phyloP scores from a whole-genome alignment of 176 grass and related monocot species.

The Aechmea fasciata region DNA sequence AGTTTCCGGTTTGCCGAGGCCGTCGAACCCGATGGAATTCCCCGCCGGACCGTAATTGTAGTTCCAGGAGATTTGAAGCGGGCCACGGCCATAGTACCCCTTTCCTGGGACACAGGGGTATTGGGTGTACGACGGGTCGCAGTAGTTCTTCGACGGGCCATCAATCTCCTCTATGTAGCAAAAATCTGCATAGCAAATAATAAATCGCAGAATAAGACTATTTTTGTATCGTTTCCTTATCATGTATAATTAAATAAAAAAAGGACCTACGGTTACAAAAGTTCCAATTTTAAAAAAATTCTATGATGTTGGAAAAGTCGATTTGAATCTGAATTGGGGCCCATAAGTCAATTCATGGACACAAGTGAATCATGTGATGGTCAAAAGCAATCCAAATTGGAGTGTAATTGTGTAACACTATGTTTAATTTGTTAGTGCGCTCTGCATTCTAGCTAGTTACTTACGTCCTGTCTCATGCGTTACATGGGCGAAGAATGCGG shows the following conservation, averaged over 20 bases:
- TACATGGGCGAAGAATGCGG: conserved; percentile 68
- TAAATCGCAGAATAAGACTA: not conserved
- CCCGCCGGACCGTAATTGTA: conserved; percentile 84
- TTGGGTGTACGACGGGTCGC: conserved; percentile 30
- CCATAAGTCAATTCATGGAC: no score
- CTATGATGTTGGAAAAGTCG: no score
- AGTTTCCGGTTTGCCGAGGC: conserved; percentile 52
- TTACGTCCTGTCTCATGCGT: conserved; percentile 83
- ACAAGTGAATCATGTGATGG: not conserved
- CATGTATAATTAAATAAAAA: no score
- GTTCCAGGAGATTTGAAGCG: conserved; percentile 87
- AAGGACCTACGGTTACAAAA: no score
- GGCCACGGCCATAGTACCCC: conserved; percentile 69
- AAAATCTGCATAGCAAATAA: conserved; percentile 40
- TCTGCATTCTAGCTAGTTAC: not conserved
- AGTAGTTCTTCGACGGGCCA: conserved; percentile 72
- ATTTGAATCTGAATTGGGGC: no score
- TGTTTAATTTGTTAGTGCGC: not conserved
- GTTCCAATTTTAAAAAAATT: no score
- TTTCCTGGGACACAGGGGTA: conserved; percentile 58
- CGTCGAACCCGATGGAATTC: conserved; percentile 72
- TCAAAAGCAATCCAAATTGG: not conserved
- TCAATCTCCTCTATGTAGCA: conserved; percentile 95
- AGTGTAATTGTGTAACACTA: not conserved
- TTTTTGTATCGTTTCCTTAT: no score